Percentiles rank a stretch among this genome's conserved stretches.
Evolutionary conservation across 192 early-diverging fungal species (phyloP).

Genomic region (Linnemannia zychae): DNA sequence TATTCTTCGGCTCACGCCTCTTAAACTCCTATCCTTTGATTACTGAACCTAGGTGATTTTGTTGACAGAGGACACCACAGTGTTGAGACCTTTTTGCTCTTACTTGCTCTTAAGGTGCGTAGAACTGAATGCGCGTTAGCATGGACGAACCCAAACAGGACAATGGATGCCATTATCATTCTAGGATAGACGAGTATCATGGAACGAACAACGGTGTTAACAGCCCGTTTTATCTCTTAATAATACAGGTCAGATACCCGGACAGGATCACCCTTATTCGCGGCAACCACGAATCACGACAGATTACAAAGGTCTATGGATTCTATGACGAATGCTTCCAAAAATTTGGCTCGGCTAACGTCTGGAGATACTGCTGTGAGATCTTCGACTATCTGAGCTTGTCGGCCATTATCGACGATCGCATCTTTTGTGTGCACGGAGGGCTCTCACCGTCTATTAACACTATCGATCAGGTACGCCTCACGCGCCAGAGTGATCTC

Average conservation of each 20-base stretch:
- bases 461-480: constrained; percentile 88
- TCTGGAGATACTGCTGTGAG: constrained; percentile 98
- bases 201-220: not conserved
- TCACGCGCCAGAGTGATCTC: no score
- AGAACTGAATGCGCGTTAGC: not conserved
- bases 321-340: constrained; percentile 98
- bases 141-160: not conserved
- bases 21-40: not conserved
- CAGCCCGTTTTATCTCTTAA: no score
- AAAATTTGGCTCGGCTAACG: constrained; percentile 96
- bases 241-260: constrained; percentile 82
- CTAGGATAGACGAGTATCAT: not conserved
- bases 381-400: constrained; percentile 97
- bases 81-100: constrained; percentile 97
- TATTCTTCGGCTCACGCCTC: not conserved
- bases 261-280: constrained; percentile 94
- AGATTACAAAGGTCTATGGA: constrained; percentile 99
- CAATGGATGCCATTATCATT: not conserved
- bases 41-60: constrained; percentile 77
- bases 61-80: constrained; percentile 97
- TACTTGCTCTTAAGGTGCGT: constrained; percentile 91
- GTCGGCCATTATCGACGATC: constrained; percentile 94
- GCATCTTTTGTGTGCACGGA: constrained; percentile 96
- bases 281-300: constrained; percentile 94
- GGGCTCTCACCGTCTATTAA: constrained; percentile 94